Evolutionary conservation across 768 basidiomycete species (phyloP), one percentile per base, ranked within the genome.

Genomic region (Lactarius sp.): DNA sequence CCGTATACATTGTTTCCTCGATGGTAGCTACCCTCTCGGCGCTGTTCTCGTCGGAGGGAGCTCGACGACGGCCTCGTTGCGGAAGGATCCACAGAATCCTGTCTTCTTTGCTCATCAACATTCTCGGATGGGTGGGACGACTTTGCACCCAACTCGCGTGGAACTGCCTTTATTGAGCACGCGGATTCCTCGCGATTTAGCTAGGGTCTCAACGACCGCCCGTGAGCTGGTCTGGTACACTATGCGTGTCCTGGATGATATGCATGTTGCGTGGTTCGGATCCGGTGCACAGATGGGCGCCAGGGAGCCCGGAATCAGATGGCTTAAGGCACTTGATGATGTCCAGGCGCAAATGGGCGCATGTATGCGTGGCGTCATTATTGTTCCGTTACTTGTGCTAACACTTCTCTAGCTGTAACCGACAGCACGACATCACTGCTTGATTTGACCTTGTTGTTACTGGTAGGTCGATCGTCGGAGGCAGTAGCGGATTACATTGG

Each of bases 11-110:
- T 81, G 75, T 66, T 92, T 85, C 75, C 77, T 92, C 52, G 90
- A 93, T 70, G 92, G 91, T 16, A 83, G 81, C 65, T 93, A 87
- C 73, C 82, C 83, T 37, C 76, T 93, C 42, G 91, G 91, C 31
- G 72, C 76, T 22, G 73, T 87, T 37, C 70, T 70, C 33, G 65
- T 83, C 31, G 80, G 77, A 64, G 52, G 68, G 60, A 37, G 61
- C 44, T 68, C 66, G 22, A 56, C 62, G 67, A 61, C 77, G 55
- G 50, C 66, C 12, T 73, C 75, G 0, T 65, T 86, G 22, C 72
- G 76, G 72, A 87, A 86, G 69, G 76, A 81, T 64, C 77, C 78
- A 27, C 70, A 70, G 52, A 71, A 70, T 18, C 79, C 83, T 16
- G 65, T 79, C 37, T 82, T 91, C 66, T 74, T 80, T 65, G 79